These are phyloP conservation scores for Melanogaster broomeanus DNA, from an alignment of 768 basidiomycete species.

Conservation along the genomic window DNA sequence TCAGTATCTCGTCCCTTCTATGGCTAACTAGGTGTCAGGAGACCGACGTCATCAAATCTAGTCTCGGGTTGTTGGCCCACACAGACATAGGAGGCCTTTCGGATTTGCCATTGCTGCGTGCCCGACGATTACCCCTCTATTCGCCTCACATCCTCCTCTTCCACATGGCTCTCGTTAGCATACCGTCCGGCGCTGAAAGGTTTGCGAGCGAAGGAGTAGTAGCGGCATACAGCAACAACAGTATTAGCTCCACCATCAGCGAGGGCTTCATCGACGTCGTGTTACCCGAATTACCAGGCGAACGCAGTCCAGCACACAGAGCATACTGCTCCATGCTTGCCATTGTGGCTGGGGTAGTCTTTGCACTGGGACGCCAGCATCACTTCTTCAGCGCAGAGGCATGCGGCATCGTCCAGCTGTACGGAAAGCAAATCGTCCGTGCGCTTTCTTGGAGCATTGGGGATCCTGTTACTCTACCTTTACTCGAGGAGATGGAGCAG, in stretches of 20 bases:
- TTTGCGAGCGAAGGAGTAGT: constrained; percentile 84
- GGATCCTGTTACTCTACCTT: constrained; percentile 71
- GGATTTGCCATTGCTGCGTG: constrained; percentile 61
- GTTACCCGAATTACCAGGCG: constrained; percentile 69
- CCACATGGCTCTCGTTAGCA: constrained; percentile 81
- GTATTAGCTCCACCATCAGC: constrained; percentile 74
- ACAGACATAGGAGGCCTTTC: constrained; percentile 72
- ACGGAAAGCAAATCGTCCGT: constrained; percentile 75
- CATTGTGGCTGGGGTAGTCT: constrained; percentile 72
- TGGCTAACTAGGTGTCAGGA: constrained; percentile 87
- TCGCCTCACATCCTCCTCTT: constrained; percentile 80
- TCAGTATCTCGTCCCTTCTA: constrained; percentile 64
- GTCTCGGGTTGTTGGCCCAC: constrained; percentile 70
- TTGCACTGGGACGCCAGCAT: constrained; percentile 60
- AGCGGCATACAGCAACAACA: constrained; percentile 81
- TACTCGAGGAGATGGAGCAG: constrained; percentile 83
- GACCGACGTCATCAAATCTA: constrained; percentile 72
- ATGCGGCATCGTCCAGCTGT: constrained; percentile 83
- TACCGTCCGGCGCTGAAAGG: constrained; percentile 78
- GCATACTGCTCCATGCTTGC: constrained; percentile 86
- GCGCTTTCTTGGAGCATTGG: constrained; percentile 83
- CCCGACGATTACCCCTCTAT: constrained; percentile 68
- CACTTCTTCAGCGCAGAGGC: constrained; percentile 86
- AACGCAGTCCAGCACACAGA: constrained; percentile 76
- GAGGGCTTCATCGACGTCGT: constrained; percentile 68